phyloP scores from a whole-genome alignment of 73 alveolate genomes.

The Stentor roeselii region DNA sequence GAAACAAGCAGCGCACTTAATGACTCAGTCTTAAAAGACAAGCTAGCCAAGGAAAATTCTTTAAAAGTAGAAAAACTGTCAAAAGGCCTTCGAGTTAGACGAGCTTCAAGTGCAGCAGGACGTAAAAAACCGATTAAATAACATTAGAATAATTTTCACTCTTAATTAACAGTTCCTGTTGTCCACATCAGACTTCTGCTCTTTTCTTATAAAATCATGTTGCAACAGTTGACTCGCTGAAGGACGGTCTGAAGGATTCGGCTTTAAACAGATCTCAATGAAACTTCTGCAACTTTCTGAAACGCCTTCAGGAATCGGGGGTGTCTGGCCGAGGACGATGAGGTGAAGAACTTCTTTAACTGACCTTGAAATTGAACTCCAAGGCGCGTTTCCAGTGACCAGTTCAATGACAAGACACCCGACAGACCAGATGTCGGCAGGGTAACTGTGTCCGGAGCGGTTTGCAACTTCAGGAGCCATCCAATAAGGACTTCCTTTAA shows the following conservation, averaged over 20 bases:
- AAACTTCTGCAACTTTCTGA: no score
- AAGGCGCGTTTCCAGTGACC: no score
- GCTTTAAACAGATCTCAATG: no score
- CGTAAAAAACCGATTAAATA: constrained; percentile 31
- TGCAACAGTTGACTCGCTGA: no score
- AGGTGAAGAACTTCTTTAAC: no score
- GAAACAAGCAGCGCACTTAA: constrained; percentile 65
- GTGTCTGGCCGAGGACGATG: no score
- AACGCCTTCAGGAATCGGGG: no score
- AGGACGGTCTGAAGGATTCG: no score
- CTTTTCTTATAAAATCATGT: constrained; percentile 43
- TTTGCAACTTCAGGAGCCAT: constrained; percentile 94
- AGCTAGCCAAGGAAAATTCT: not conserved
- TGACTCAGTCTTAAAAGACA: not conserved
- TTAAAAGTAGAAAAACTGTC: not conserved
- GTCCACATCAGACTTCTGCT: constrained; percentile 53
- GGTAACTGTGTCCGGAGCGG: no score
- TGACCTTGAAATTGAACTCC: no score
- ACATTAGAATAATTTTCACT: constrained; percentile 43
- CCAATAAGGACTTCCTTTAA: constrained; percentile 63
- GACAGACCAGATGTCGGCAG: constrained; percentile 74
- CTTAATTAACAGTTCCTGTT: constrained; percentile 50
- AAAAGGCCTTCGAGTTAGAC: not conserved
- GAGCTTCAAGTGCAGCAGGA: constrained; percentile 28
- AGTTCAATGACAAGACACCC: constrained; percentile 76